Evolutionary conservation across 108 stramenopile genomes (phyloP).

Genomic region (Cyclostephanos invisitatus): DNA sequence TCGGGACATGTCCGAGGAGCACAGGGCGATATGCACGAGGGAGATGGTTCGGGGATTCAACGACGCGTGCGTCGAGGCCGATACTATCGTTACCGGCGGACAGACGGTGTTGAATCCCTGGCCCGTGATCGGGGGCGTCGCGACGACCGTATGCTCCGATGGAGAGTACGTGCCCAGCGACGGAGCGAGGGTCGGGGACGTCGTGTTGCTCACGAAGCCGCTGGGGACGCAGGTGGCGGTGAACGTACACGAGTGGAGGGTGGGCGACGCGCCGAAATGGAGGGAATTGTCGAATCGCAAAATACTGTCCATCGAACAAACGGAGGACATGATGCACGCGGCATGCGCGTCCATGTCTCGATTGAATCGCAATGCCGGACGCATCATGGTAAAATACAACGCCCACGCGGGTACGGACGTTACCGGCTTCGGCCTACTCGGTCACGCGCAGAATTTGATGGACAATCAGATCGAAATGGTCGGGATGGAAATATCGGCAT

Average conservation of each 20-base stretch:
- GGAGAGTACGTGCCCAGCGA: conserved; percentile 76
- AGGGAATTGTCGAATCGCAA: conserved; percentile 25
- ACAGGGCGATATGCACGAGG: conserved; percentile 77
- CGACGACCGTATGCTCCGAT: conserved; percentile 69
- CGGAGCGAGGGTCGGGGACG: conserved; percentile 72
- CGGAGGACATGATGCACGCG: conserved; percentile 81
- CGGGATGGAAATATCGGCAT: conserved; percentile 75
- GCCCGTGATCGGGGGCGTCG: conserved; percentile 89
- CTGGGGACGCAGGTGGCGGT: conserved; percentile 88
- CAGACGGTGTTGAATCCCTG: conserved; percentile 90
- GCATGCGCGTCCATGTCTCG: conserved; percentile 82
- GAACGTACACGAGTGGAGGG: conserved; percentile 86
- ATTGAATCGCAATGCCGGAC: conserved; percentile 65
- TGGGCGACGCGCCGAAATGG: conserved; percentile 34
- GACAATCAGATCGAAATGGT: conserved; percentile 74
- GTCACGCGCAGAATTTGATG: conserved; percentile 84
- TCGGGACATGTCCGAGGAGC: conserved; percentile 66
- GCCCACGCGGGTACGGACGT: conserved; percentile 85
- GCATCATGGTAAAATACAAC: conserved; percentile 66
- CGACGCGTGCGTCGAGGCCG: conserved; percentile 77
- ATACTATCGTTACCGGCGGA: conserved; percentile 76
- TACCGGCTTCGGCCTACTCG: conserved; percentile 85
- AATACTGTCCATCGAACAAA: conserved; percentile 25
- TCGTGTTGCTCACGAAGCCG: conserved; percentile 84
- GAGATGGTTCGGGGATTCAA: conserved; percentile 84